Evolutionary conservation across 2,329 filamentous ascomycete species (phyloP).

Genomic region (Diaporthe humulicola): DNA sequence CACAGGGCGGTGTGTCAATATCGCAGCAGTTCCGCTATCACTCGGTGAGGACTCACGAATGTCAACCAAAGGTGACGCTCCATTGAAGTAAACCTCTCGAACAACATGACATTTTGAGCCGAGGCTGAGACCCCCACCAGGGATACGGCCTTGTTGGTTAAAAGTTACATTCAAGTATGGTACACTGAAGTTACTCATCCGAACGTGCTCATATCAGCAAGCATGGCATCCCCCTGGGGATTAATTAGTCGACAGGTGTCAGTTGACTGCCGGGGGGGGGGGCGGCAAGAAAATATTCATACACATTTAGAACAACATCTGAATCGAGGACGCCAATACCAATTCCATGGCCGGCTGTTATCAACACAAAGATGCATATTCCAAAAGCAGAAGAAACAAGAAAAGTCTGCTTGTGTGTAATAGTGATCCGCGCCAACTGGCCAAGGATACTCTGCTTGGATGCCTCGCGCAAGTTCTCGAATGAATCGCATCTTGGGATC

Average conservation of each 20-base stretch:
- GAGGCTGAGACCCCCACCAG: conserved; percentile 14
- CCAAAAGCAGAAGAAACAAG: neutral
- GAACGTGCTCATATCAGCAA: neutral
- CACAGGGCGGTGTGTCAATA: conserved; percentile 15
- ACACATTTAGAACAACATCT: neutral
- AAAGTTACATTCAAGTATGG: conserved; percentile 13
- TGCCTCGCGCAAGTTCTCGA: neutral
- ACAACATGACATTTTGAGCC: conserved; percentile 3
- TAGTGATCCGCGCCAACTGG: neutral
- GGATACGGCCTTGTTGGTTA: neutral
- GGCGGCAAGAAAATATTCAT: neutral
- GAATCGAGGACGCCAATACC: conserved; percentile 20
- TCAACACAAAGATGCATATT: neutral
- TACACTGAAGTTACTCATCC: neutral
- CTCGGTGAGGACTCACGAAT: conserved; percentile 21
- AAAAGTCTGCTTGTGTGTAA: neutral
- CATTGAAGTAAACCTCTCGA: neutral
- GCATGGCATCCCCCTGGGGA: too few relatives aligned
- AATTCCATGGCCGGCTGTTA: conserved; percentile 10
- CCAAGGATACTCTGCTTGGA: neutral
- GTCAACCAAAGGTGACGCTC: neutral
- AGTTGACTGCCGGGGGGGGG: neutral
- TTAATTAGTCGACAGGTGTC: too few relatives aligned
- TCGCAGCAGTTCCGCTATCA: neutral
- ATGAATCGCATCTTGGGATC: neutral